Conservation (phyloP, 345 rosid genomes). For the Populus euphratica region DNA sequence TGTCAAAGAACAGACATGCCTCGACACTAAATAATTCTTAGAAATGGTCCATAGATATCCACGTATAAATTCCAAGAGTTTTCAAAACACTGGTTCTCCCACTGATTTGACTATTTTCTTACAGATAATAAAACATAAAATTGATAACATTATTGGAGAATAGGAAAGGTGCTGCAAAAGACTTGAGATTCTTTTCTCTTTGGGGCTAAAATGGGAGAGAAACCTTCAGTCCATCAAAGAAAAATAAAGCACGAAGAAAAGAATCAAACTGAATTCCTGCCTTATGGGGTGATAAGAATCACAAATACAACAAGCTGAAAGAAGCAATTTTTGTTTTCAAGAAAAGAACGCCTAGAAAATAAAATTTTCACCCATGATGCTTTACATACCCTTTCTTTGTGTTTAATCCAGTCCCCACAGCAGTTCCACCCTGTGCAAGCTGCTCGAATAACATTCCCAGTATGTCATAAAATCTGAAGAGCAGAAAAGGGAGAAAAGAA, state of each 20-base stretch:
- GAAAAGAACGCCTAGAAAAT: background rate
- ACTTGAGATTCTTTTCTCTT: background rate
- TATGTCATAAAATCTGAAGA: conserved; percentile 32
- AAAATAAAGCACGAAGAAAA: background rate
- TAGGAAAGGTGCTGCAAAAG: background rate
- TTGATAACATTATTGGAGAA: no score
- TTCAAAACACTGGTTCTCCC: background rate
- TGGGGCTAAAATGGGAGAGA: background rate
- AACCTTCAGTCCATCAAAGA: background rate
- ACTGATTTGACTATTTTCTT: background rate
- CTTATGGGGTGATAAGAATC: background rate
- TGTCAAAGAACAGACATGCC: background rate
- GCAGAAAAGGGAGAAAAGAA: background rate
- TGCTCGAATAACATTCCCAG: conserved; percentile 37
- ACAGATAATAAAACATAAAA: background rate
- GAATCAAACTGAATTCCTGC: background rate
- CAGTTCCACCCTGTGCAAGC: conserved; percentile 99
- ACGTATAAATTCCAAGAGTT: background rate
- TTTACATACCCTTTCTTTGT: conserved; percentile 83
- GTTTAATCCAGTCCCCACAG: conserved; percentile 97
- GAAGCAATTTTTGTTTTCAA: background rate
- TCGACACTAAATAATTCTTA: background rate
- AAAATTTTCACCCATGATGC: conserved; percentile 6
- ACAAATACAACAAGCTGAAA: background rate
- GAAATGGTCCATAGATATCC: background rate